Base-by-base conservation (phyloP, 176 grass and related monocot genomes). In the Pontederia crassipes region DNA sequence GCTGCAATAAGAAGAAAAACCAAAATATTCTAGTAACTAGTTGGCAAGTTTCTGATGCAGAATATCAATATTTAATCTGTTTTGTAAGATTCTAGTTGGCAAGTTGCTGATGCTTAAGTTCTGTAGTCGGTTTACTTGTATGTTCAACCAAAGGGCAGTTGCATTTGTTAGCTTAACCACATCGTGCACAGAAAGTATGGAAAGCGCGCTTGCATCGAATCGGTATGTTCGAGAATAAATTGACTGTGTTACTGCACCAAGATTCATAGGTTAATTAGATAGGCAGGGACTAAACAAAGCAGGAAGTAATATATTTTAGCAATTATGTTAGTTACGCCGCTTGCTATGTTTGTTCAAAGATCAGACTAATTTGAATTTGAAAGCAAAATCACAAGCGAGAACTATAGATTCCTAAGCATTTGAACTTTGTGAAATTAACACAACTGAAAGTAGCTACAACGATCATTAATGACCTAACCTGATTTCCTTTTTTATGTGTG, bases 91-190 rank as follows among this genome's bases (percentile, higher is more conserved):
- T 26, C 9, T 50, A 54, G 56, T 28, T 16, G 12, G 47, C 14
- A 45, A n/a, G n/a, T 8, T 64, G 24, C 12, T 15, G 11, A 54
- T 56, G 45, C 26, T 8, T 17, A 65, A 72, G 29, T 52, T n/a
- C n/a, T n/a, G 29, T 35, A 35, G 29, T 35, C 54, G 72, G 11
- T 62, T 66, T 74, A 98, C 93, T 87, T 98, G 81, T 60, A 89
- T 58, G 81, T 98, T 89, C 64, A 98, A 72, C 93, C 93, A 98
- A 55, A 92, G 35, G 61, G 75, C 87, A 68, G 57, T 53, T 40
- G 84, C 79, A 12, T 75, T 89, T 46, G 86, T 73, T 83, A 83
- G 66, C 49, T 76, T 77, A 6, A 48, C 65, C 57, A 98, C 68
- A 35, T 86, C 82, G 82, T 88, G 79, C 20, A 98, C 93, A 4